phyloP scores from a whole-genome alignment of 345 rosid genomes.

The Boechera retrofracta region DNA sequence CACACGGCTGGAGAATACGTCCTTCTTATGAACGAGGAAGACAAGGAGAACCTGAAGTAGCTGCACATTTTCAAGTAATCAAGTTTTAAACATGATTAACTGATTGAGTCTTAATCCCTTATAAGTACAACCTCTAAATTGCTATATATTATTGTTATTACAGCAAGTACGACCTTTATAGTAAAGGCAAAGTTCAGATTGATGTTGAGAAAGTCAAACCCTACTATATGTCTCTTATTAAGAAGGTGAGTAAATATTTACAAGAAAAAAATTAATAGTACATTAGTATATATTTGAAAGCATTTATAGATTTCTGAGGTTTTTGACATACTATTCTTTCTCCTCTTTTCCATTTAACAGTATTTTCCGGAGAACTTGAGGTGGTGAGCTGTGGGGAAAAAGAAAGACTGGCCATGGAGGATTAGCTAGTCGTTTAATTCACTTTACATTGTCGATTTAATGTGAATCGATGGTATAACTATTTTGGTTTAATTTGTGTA shows the following conservation, averaged over 20 bases:
- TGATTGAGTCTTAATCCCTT: neutral
- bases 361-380: conserved; percentile 31
- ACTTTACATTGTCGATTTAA: neutral
- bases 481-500: too few species aligned
- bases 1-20: conserved; percentile 59
- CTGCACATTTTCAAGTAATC: conserved; percentile 65
- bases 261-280: neutral
- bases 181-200: conserved; percentile 62
- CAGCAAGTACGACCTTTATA: conserved; percentile 71
- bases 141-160: neutral
- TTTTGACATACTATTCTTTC: too few species aligned
- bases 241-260: conserved; percentile 45
- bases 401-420: neutral
- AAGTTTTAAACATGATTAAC: neutral
- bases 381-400: conserved; percentile 10
- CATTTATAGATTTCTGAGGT: too few species aligned
- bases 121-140: neutral
- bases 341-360: neutral
- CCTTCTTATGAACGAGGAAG: conserved; percentile 62
- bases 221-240: conserved; percentile 60
- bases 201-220: conserved; percentile 67
- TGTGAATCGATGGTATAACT: too few species aligned
- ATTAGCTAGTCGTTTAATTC: neutral
- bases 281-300: neutral
- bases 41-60: conserved; percentile 60